These are phyloP conservation scores for Xylaria sp. DNA, from an alignment of 495 filamentous ascomycete species.

Conservation along the genomic window DNA sequence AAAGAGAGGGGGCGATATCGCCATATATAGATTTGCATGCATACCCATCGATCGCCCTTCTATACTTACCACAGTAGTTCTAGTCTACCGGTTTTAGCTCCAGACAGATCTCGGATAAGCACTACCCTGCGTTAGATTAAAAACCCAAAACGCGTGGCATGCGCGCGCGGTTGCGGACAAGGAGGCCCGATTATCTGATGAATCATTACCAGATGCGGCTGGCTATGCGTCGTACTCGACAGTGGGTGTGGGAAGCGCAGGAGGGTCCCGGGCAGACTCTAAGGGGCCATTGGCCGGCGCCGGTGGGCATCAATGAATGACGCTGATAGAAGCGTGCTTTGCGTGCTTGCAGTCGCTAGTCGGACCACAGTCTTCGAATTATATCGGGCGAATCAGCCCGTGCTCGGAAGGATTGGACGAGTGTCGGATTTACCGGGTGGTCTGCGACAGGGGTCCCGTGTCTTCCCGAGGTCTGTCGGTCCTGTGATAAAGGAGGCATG, in stretches of 20 bases:
- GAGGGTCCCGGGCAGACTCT: not conserved
- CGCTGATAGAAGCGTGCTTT: constrained; percentile 18
- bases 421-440: constrained; percentile 20
- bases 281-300: not conserved
- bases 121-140: constrained; percentile 19
- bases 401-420: constrained; percentile 24
- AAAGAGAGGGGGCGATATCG: constrained; percentile 19
- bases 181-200: constrained; percentile 40
- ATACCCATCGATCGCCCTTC: constrained; percentile 1
- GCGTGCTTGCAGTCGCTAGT: constrained; percentile 14
- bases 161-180: constrained; percentile 27
- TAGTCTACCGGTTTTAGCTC: not conserved
- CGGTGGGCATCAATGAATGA: constrained; percentile 9
- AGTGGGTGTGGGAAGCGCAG: constrained; percentile 6
- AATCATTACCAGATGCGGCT: constrained; percentile 41
- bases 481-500: constrained; percentile 21
- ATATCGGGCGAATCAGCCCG: constrained; percentile 19
- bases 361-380: constrained; percentile 15
- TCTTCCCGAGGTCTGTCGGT: not conserved
- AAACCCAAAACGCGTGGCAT: constrained; percentile 25
- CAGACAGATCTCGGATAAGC: constrained; percentile 23
- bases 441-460: not conserved
- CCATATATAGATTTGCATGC: constrained; percentile 18
- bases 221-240: constrained; percentile 10
- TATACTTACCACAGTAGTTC: not conserved